These are phyloP conservation scores for Neurospora tetrasperma DNA, from an alignment of 495 filamentous ascomycete species.

Conservation along the genomic window DNA sequence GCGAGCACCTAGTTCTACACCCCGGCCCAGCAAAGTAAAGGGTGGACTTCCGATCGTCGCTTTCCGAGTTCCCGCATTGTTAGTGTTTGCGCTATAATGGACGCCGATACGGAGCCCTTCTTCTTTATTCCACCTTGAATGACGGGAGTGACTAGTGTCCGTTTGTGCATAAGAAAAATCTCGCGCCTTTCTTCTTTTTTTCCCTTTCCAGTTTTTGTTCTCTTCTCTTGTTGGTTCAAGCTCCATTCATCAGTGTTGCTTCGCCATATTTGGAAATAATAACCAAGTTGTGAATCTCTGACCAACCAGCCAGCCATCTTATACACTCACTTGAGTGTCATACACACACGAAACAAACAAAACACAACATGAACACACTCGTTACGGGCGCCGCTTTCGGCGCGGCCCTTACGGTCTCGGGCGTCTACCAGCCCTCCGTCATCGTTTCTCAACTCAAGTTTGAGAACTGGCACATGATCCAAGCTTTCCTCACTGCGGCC, in stretches of 20 bases:
- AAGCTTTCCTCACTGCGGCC: conserved; percentile 45
- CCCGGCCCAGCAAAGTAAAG: neutral
- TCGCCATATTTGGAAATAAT: neutral
- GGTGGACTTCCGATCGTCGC: neutral
- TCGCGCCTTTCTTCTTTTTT: neutral
- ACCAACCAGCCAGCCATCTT: neutral
- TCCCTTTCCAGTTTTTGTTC: neutral
- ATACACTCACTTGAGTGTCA: neutral
- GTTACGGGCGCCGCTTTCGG: conserved; percentile 43
- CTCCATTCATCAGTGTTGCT: neutral
- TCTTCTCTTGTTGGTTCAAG: neutral
- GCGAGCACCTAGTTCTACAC: neutral
- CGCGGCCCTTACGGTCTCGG: conserved; percentile 41
- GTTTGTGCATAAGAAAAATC: neutral
- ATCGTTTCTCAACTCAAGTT: conserved; percentile 45
- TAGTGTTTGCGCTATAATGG: neutral
- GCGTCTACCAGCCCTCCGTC: conserved; percentile 41
- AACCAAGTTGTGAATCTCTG: neutral
- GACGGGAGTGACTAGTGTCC: neutral
- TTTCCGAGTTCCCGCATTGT: neutral
- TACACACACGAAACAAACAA: neutral
- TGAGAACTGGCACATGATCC: conserved; percentile 46
- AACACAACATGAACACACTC: conserved; percentile 17
- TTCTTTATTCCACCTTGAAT: neutral
- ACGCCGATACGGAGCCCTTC: neutral